phyloP scores from a whole-genome alignment of 495 filamentous ascomycete genomes.

The Hypoxylon trugodes region DNA sequence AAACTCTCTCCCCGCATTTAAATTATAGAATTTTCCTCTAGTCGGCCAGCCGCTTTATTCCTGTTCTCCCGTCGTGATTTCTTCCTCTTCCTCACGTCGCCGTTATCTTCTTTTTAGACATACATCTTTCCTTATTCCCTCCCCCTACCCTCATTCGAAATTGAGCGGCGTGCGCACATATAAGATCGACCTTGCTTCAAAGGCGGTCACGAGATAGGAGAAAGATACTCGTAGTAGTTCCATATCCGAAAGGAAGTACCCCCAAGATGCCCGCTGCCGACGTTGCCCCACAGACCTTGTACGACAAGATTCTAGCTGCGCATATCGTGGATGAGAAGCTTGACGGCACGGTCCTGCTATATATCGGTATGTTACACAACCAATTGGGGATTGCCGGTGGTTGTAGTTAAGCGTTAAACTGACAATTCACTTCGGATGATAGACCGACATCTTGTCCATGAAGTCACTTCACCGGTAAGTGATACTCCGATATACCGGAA shows the following conservation, averaged over 20 bases:
- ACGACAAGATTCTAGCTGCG: constrained; percentile 95
- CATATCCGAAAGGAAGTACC: constrained; percentile 16
- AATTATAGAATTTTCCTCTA: constrained; percentile 9
- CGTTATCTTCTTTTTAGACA: too few relatives aligned
- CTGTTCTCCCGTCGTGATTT: neutral
- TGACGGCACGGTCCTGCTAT: constrained; percentile 90
- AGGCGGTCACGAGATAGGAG: constrained; percentile 18
- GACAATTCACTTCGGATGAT: constrained; percentile 27
- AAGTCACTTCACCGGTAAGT: constrained; percentile 92
- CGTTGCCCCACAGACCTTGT: constrained; percentile 83
- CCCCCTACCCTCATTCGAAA: constrained; percentile 1
- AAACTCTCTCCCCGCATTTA: constrained; percentile 38
- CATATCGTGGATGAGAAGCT: constrained; percentile 95
- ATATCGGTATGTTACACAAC: constrained; percentile 72
- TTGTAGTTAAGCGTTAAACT: neutral
- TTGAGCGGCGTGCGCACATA: neutral
- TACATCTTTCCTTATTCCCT: neutral
- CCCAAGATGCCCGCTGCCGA: constrained; percentile 81
- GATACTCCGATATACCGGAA: neutral
- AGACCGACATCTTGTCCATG: constrained; percentile 95
- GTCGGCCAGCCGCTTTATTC: constrained; percentile 7
- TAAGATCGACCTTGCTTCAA: neutral
- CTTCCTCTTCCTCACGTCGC: neutral
- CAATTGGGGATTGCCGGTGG: constrained; percentile 3
- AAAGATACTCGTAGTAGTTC: constrained; percentile 3